These are phyloP conservation scores for Saitozyma podzolica DNA, from an alignment of 768 basidiomycete species.

Conservation along the genomic window DNA sequence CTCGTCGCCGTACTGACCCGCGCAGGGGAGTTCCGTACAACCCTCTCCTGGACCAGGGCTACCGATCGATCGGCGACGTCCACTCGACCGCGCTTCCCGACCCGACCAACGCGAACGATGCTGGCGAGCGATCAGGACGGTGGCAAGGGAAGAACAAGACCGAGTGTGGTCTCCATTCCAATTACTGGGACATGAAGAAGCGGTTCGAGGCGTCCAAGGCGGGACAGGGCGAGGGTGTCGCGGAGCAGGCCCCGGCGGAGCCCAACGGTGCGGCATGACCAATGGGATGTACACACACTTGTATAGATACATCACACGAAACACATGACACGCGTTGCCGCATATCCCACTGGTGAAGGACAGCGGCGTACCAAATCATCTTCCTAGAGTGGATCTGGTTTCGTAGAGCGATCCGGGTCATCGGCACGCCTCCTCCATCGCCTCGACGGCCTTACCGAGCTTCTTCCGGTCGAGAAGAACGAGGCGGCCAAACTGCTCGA, in stretches of 20 bases:
- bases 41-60: conserved; percentile 82
- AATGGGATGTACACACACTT: neutral
- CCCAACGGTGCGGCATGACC: neutral
- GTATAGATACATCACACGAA: neutral
- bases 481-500: conserved; percentile 68
- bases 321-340: neutral
- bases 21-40: conserved; percentile 75
- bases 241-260: neutral
- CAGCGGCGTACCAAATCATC: too few species aligned
- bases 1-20: conserved; percentile 1
- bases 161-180: conserved; percentile 92
- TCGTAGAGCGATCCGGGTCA: conserved; percentile 1
- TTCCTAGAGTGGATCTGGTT: neutral
- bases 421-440: conserved; percentile 35
- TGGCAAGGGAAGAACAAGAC: conserved; percentile 89
- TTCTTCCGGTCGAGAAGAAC: conserved; percentile 57
- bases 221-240: neutral
- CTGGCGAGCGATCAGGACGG: conserved; percentile 78
- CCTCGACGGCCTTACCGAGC: conserved; percentile 22
- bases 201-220: conserved; percentile 37
- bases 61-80: conserved; percentile 96
- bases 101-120: conserved; percentile 58
- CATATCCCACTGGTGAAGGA: neutral
- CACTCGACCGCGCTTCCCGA: conserved; percentile 72
- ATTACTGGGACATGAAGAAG: conserved; percentile 67